Evolutionary conservation across 164 flowering plant species (phyloP).

Genomic region (Magnolia kwangsiensis): DNA sequence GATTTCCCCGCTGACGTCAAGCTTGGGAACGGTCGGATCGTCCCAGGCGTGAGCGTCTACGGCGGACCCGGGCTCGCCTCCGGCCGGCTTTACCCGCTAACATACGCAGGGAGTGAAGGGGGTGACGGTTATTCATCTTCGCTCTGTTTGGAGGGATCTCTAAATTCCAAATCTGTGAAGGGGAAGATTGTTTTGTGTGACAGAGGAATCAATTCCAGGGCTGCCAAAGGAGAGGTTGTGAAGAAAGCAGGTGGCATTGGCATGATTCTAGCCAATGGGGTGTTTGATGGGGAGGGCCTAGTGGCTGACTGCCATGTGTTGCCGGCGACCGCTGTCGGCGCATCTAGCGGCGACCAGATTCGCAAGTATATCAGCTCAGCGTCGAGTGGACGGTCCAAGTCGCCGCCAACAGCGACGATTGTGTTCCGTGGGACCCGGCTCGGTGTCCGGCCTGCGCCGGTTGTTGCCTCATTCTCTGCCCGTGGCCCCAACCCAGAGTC

Average conservation of each 20-base stretch:
- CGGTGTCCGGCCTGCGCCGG: constrained; percentile 79
- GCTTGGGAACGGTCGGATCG: constrained; percentile 61
- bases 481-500: constrained; percentile 88
- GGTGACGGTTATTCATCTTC: constrained; percentile 84
- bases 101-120: constrained; percentile 70
- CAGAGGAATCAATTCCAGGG: constrained; percentile 76
- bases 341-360: constrained; percentile 58
- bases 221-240: constrained; percentile 81
- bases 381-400: neutral
- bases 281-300: constrained; percentile 84
- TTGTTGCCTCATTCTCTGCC: constrained; percentile 85
- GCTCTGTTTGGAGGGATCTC: constrained; percentile 76
- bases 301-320: constrained; percentile 91
- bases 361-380: constrained; percentile 48
- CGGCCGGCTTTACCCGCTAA: constrained; percentile 50
- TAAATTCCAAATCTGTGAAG: constrained; percentile 53
- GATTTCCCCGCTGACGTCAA: constrained; percentile 79
- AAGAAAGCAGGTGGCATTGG: constrained; percentile 81
- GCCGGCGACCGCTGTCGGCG: constrained; percentile 83
- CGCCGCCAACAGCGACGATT: constrained; percentile 60
- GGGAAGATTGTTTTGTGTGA: constrained; percentile 92
- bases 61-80: constrained; percentile 62
- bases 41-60: constrained; percentile 69
- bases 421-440: constrained; percentile 67
- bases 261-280: constrained; percentile 88